Evolutionary conservation across 1,284 basidiomycete species (phyloP), one percentile per base, ranked within the genome.

Genomic region (Mycosarcoma mackinlayi): DNA sequence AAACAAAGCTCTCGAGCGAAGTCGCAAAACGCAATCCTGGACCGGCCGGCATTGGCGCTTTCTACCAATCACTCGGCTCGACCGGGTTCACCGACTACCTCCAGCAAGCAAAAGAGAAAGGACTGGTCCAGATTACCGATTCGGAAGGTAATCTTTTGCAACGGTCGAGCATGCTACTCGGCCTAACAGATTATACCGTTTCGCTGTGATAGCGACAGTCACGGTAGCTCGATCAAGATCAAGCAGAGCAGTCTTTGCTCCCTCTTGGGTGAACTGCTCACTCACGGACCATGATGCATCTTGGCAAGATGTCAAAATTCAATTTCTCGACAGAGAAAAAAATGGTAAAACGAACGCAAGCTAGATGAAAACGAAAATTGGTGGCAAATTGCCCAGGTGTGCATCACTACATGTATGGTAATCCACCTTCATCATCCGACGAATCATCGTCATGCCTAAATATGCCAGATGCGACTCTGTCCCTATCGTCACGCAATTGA

Each of bases 81-180:
- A 71, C 62, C 6, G 68, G 68, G 1, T 71, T 71, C 30, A 59
- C 63, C 18, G 68, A 71, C 37, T 66, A 66, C 21, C 41, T 71
- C 6, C 48, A 53, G 21, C 68, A 71, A 49, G 68, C 68, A 1
- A 58, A 54, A 23, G 58, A 66, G 33, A 57, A 59, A 18, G 54
- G 62, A 2, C 25, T 71, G 18, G 59, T 71, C 46, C 35, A 45
- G 10, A 40, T 66, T 18, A 47, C 42, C 11, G 68, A 69, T 45
- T 14, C 34, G 3, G 42, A 64, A 4, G 52, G 51, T 4, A 34
- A 50, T 3, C 13, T 37, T 14, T 24, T 69, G 19, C 18, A 37
- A 1, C 31, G 25, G 2, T 33, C 48, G 5, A 47, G 14, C 30
- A 50, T 24, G 21, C 34, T 69, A n/a, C 30, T 63, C 1, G 66